phyloP scores from a whole-genome alignment of 2,329 filamentous ascomycete genomes.

The Nigrospora oryzae region DNA sequence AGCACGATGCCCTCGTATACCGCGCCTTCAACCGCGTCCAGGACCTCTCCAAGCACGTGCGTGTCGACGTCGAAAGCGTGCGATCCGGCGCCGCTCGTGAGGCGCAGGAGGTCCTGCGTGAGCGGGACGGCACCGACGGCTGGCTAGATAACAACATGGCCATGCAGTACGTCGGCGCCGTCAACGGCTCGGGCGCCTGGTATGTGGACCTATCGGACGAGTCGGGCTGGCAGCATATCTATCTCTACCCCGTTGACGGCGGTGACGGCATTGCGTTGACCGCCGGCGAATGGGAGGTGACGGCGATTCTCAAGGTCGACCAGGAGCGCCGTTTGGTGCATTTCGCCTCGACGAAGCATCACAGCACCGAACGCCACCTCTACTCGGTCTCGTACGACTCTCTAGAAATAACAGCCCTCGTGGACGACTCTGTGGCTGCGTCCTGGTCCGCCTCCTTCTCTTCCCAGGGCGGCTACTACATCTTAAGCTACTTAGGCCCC shows the following conservation, averaged over 20 bases:
- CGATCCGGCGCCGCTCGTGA: conserved; percentile 24
- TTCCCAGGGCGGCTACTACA: conserved; percentile 52
- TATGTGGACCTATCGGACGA: conserved; percentile 62
- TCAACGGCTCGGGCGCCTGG: conserved; percentile 34
- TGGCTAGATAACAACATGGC: conserved; percentile 54
- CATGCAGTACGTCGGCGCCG: conserved; percentile 44
- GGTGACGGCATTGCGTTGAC: conserved; percentile 51
- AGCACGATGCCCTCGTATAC: conserved; percentile 53
- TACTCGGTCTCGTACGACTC: conserved; percentile 56
- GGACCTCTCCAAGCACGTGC: conserved; percentile 52
- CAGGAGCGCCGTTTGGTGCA: conserved; percentile 47
- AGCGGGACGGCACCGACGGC: conserved; percentile 49
- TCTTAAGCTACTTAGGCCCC: conserved; percentile 56
- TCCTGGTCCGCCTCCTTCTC: conserved; percentile 61
- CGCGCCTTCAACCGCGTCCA: conserved; percentile 63
- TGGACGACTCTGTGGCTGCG: conserved; percentile 49
- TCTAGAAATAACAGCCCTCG: conserved; percentile 46
- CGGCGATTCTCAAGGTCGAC: conserved; percentile 51
- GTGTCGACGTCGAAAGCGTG: conserved; percentile 40
- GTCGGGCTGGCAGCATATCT: conserved; percentile 58
- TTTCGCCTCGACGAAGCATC: conserved; percentile 55
- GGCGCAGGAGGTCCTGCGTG: conserved; percentile 31
- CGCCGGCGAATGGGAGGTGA: conserved; percentile 57
- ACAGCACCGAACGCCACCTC: conserved; percentile 59
- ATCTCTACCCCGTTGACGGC: conserved; percentile 51